phyloP scores from a whole-genome alignment of 2,329 filamentous ascomycete species.

The Zymoseptoria crescenta region DNA sequence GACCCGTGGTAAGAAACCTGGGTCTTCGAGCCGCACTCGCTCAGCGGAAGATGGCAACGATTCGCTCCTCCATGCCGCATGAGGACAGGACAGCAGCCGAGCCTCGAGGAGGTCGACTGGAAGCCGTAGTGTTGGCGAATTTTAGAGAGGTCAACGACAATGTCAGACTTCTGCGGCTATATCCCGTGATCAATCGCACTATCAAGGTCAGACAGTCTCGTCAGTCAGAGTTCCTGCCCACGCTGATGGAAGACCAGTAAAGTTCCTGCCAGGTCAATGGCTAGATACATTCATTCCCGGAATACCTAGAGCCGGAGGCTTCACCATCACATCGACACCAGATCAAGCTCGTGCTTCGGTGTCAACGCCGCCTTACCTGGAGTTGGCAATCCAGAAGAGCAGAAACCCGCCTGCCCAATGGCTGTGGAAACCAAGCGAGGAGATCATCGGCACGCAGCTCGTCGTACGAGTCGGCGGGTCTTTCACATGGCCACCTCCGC shows the following conservation, averaged over 20 bases:
- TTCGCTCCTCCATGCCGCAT: conserved; percentile 40
- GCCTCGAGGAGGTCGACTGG: conserved; percentile 59
- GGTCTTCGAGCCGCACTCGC: neutral
- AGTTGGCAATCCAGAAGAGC: conserved; percentile 70
- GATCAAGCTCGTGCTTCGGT: conserved; percentile 28
- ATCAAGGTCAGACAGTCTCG: conserved; percentile 21
- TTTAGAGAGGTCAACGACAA: conserved; percentile 59
- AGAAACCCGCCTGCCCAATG: conserved; percentile 66
- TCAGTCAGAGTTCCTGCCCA: conserved; percentile 5
- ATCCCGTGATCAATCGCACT: conserved; percentile 41
- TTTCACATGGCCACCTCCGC: conserved; percentile 67
- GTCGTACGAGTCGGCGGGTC: conserved; percentile 68
- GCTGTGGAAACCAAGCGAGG: conserved; percentile 55
- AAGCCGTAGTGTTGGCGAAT: conserved; percentile 52
- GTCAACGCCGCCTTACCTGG: conserved; percentile 48
- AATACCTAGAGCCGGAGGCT: conserved; percentile 66
- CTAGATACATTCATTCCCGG: conserved; percentile 71
- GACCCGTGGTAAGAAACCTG: neutral
- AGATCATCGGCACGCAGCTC: conserved; percentile 54
- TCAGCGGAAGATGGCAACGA: conserved; percentile 24
- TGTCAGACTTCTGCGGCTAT: conserved; percentile 61
- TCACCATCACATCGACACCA: conserved; percentile 77
- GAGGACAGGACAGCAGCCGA: conserved; percentile 66
- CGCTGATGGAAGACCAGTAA: conserved; percentile 18
- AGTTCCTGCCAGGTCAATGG: conserved; percentile 83